Conservation (phyloP, 2,329 filamentous ascomycete genomes). For the Apiospora marii region DNA sequence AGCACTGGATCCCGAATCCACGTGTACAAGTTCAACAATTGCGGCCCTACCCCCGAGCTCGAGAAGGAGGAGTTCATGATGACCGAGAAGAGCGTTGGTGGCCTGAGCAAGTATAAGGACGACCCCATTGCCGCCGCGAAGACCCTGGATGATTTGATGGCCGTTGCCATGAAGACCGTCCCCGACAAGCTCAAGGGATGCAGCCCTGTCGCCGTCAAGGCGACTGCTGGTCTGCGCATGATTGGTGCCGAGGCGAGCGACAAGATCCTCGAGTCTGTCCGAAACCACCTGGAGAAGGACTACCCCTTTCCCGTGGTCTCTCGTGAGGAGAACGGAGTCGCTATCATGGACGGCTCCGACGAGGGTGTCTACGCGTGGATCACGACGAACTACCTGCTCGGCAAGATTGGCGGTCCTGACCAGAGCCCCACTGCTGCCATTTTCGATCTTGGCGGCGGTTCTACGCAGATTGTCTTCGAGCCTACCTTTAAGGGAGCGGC, state of each 20-base stretch:
- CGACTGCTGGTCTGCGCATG: conserved; percentile 90
- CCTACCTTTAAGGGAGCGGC: conserved; percentile 83
- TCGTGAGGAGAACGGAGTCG: conserved; percentile 83
- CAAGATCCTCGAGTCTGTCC: conserved; percentile 85
- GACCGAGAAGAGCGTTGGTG: conserved; percentile 87
- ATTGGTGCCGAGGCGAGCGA: conserved; percentile 82
- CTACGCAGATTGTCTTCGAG: conserved; percentile 98
- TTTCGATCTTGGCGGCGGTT: conserved; percentile 95
- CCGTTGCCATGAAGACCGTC: conserved; percentile 83
- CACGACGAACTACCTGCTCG: conserved; percentile 96
- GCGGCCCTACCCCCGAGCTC: conserved; percentile 91
- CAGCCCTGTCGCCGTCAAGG: conserved; percentile 96
- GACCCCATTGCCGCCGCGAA: conserved; percentile 89
- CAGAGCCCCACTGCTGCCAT: conserved; percentile 90
- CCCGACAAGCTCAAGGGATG: conserved; percentile 91
- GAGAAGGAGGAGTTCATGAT: conserved; percentile 93
- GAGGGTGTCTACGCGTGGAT: conserved; percentile 99
- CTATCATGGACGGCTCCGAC: conserved; percentile 97
- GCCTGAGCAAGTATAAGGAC: conserved; percentile 83
- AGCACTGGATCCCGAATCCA: conserved; percentile 98
- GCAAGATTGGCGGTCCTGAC: conserved; percentile 94
- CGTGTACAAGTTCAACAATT: conserved; percentile 99
- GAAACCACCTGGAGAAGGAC: conserved; percentile 80
- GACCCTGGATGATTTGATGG: conserved; percentile 87
- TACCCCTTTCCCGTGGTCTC: conserved; percentile 97